These are phyloP conservation scores for Fusarium papillatum DNA, from an alignment of 2,329 filamentous ascomycete genomes.

Conservation along the genomic window DNA sequence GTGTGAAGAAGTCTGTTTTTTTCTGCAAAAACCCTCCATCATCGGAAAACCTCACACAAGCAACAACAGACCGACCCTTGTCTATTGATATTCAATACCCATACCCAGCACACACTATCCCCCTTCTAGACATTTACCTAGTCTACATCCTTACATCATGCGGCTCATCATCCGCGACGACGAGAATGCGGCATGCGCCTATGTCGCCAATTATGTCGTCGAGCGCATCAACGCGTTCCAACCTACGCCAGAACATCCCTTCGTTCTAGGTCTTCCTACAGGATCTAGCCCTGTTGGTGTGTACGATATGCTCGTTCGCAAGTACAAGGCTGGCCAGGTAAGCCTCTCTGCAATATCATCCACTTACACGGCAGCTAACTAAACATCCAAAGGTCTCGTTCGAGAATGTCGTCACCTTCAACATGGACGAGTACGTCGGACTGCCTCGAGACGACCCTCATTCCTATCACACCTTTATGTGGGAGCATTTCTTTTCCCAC, in stretches of 20 bases:
- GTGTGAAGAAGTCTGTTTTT: not conserved
- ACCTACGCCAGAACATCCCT: conserved; percentile 79
- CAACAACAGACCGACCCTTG: conserved; percentile 7
- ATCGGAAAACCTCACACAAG: not conserved
- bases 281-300: conserved; percentile 85
- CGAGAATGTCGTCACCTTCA: conserved; percentile 91
- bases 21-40: conserved; percentile 4
- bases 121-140: conserved; percentile 28
- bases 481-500: conserved; percentile 90
- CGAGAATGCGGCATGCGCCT: conserved; percentile 75
- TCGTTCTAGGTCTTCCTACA: conserved; percentile 87
- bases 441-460: conserved; percentile 86
- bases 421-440: conserved; percentile 94
- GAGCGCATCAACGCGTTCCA: conserved; percentile 84
- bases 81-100: conserved; percentile 12
- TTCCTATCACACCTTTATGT: conserved; percentile 94
- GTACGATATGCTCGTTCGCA: conserved; percentile 81
- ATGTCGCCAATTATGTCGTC: conserved; percentile 87
- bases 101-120: conserved; percentile 29
- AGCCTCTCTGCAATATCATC: conserved; percentile 33
- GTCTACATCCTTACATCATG: conserved; percentile 64
- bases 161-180: conserved; percentile 87
- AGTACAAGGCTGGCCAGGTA: conserved; percentile 75
- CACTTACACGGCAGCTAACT: conserved; percentile 1
- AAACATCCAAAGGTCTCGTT: conserved; percentile 78